Evolutionary conservation across 768 basidiomycete genomes (phyloP), one percentile per base, ranked within the genome.

Genomic region (Pulveroboletus ravenelii): DNA sequence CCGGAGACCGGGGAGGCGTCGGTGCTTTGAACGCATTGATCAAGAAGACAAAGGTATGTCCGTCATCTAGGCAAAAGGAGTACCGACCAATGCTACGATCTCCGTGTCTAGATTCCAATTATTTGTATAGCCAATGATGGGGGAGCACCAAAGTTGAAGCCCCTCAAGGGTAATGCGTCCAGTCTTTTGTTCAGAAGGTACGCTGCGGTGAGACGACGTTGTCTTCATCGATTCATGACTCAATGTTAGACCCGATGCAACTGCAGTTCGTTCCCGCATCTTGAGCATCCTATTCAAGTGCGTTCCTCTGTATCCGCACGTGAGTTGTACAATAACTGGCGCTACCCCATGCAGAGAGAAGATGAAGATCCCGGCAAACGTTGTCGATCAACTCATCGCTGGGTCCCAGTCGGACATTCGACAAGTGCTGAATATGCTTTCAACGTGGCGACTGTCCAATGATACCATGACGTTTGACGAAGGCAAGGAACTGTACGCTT

Each of bases 41-140:
- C 59, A 93, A 87, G 72, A 97, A 95, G 75, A 87, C 88, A 18
- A 91, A 87, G 75, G 93, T 89, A 36, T 23, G 68, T 2, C 5
- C 2, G 10, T 31, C 18, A 1, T 15, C 1, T 30, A 5, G 6
- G 29, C 32, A 29, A 13, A 32, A 15, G n/a, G 31, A 3, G 12
- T 10, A 23, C 5, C 3, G 15, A 35, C 44, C n/a, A 2, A 53
- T 14, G 1, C 39, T 14, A 1, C 10, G 6, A 10, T 32, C 18
- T n/a, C 4, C 2, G 18, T 27, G 8, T 41, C 32, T 50, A 96
- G 93, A 82, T 96, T 43, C 96, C 96, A 0, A 91, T 99, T 56
- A 96, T 99, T 31, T 93, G 95, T 60, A 97, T 99, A 53, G 94
- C 93, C 31, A 99, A 99, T 59, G 96, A 99, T 62, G 74, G 79